Conservation (phyloP, 2,329 filamentous ascomycete species). For the Monosporascus cannonballus region DNA sequence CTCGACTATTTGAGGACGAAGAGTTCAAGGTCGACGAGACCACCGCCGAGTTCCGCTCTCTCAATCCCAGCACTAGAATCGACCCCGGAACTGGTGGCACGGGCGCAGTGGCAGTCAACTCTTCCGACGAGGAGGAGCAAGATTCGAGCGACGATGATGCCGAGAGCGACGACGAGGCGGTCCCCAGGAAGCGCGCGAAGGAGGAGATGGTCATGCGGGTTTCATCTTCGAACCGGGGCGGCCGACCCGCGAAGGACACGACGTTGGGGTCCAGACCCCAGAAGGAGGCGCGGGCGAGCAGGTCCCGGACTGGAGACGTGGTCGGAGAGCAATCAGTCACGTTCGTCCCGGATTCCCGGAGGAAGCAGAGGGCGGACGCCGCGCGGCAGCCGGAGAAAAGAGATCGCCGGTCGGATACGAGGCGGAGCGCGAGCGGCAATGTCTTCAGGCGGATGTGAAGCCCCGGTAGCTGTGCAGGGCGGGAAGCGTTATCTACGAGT, state of each 20-base stretch:
- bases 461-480: too few species aligned
- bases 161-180: slow-evolving; percentile 32
- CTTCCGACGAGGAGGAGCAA: slow-evolving; percentile 42
- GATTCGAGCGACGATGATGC: slow-evolving; percentile 25
- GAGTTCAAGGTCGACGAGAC: slow-evolving; percentile 90
- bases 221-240: slow-evolving; percentile 61
- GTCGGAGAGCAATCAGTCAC: slow-evolving; percentile 63
- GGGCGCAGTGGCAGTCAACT: slow-evolving; percentile 28
- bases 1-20: slow-evolving; percentile 82
- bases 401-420: slow-evolving; percentile 30
- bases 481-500: too few species aligned
- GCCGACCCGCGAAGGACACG: slow-evolving; percentile 48
- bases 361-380: slow-evolving; percentile 33
- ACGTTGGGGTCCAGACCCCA: slow-evolving; percentile 51
- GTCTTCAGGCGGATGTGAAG: slow-evolving; percentile 51
- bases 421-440: slow-evolving; percentile 71
- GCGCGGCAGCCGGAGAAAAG: slow-evolving; percentile 11
- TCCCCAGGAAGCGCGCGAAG: slow-evolving; percentile 12
- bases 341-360: slow-evolving; percentile 60
- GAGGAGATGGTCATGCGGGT: slow-evolving; percentile 57
- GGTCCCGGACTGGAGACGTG: slow-evolving; percentile 39
- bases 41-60: slow-evolving; percentile 76
- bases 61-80: slow-evolving; percentile 80
- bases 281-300: slow-evolving; percentile 41
- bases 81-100: slow-evolving; percentile 24